Evolutionary conservation across 2,329 filamentous ascomycete genomes (phyloP), one percentile per base, ranked within the genome.

Genomic region (Ilyonectria robusta): DNA sequence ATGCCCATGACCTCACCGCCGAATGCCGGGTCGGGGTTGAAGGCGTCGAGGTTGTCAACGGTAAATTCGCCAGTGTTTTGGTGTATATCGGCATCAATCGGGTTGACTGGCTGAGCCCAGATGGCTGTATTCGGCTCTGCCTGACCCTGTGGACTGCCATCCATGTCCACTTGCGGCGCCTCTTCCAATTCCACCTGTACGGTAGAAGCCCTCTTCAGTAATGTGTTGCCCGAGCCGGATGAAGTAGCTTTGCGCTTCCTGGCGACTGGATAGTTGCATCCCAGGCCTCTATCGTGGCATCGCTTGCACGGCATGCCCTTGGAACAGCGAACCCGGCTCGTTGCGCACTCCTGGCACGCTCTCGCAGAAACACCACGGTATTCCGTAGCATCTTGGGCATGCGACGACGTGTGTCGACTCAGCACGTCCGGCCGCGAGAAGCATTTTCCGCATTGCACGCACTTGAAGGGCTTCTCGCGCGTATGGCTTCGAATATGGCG

Each of bases 371-470:
- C 40, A 7, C 10, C 29, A 6, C 15, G 50, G 2, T 19, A 5
- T 26, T 44, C 44, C 10, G 15, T 8, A 4, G 33, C 17, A 15
- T 47, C 10, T 3, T 29, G 15, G 6, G 15, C 15, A 19, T 72
- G 70, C 3, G 70, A 70, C 4, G 54, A 21, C 10, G 53, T 47
- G 21, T 72, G 70, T 4, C 70, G 69, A 10, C 66, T 57, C 3
- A 72, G 35, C 13, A 72, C 67, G 26, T 72, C 70, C 23, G 56
- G 61, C 3, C 70, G 70, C 1, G 70, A 61, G 47, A 72, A 72
- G 2, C 64, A 66, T 29, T 72, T 72, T 8, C 46, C 61, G 40
- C 70, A 72, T 48, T 64, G 40, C 1, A 26, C 4, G 15, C 70
- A 72, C 4, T 40, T 19, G 54, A 58, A 72, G 8, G 70, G 70